phyloP scores from a whole-genome alignment of 306 rosid genomes.

The Dalbergia cochinchinensis region DNA sequence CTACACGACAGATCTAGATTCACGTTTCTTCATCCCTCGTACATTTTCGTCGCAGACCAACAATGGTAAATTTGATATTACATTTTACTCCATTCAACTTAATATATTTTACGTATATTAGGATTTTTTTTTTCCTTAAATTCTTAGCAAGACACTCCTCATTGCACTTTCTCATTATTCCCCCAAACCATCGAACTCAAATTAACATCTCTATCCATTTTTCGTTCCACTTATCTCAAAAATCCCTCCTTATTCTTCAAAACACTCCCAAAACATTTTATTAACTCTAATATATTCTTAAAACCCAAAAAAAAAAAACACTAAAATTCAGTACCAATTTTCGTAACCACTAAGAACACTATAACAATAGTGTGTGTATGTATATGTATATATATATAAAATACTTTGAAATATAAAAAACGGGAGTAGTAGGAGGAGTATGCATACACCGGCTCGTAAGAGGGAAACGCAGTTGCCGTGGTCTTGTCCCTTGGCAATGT shows the following conservation, averaged over 20 bases:
- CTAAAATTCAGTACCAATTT: not conserved
- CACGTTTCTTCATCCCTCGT: slow-evolving; percentile 39
- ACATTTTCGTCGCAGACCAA: slow-evolving; percentile 45
- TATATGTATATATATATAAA: too few relatives aligned
- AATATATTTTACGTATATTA: not conserved
- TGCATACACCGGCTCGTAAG: slow-evolving; percentile 75
- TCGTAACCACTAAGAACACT: too few relatives aligned
- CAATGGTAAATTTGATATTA: not conserved
- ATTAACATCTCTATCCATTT: not conserved
- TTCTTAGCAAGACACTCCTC: not conserved
- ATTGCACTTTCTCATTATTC: not conserved
- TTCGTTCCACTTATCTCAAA: not conserved
- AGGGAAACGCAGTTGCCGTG: slow-evolving; percentile 92
- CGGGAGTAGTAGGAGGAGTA: not conserved
- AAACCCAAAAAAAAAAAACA: not conserved
- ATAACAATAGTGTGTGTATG: too few relatives aligned
- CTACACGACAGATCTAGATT: slow-evolving; percentile 34
- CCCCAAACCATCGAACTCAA: not conserved
- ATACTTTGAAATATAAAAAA: not conserved
- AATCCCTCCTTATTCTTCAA: not conserved
- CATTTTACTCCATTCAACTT: not conserved
- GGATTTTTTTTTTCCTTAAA: too few relatives aligned
- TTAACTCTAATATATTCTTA: not conserved
- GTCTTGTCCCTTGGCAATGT: slow-evolving; percentile 90
- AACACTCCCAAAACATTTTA: slow-evolving; percentile 1